Percentiles rank a stretch among this genome's conserved stretches.
Evolutionary conservation across 2,329 filamentous ascomycete genomes (phyloP).

Genomic region (Lachnellula suecica): DNA sequence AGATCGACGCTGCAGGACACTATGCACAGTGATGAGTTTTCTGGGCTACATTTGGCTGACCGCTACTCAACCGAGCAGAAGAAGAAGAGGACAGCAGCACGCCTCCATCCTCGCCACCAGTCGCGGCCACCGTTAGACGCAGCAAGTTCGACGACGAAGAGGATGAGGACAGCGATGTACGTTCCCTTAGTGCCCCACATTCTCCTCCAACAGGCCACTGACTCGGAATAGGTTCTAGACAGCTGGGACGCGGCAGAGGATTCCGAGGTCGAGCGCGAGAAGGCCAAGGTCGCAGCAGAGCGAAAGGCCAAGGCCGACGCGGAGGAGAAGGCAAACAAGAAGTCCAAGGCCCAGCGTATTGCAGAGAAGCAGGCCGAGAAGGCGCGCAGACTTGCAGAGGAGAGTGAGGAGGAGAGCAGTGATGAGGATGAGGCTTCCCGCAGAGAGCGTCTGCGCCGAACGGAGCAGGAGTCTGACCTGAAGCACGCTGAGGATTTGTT

Average conservation of each 20-base stretch:
- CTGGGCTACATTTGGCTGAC: conserved; percentile 27
- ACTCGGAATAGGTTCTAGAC: conserved; percentile 60
- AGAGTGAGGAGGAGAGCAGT: conserved; percentile 57
- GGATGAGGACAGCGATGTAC: conserved; percentile 74
- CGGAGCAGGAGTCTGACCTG: conserved; percentile 86
- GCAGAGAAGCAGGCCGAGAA: conserved; percentile 71
- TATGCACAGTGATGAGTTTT: conserved; percentile 22
- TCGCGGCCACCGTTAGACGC: conserved; percentile 23
- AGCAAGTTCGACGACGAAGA: conserved; percentile 92
- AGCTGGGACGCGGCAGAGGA: conserved; percentile 97
- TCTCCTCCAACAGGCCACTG: neutral
- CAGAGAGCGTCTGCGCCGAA: conserved; percentile 72
- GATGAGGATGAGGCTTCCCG: conserved; percentile 70
- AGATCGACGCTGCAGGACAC: conserved; percentile 25
- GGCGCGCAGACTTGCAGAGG: conserved; percentile 50
- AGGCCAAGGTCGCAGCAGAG: conserved; percentile 82
- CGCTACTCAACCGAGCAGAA: conserved; percentile 31
- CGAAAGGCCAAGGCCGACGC: conserved; percentile 88
- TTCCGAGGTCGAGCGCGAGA: conserved; percentile 94
- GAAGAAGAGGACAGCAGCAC: conserved; percentile 50
- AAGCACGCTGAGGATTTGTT: conserved; percentile 91
- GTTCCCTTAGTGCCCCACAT: conserved; percentile 33
- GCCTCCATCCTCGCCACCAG: conserved; percentile 34
- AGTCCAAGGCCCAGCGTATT: conserved; percentile 82
- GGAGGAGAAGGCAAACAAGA: conserved; percentile 86